phyloP scores from a whole-genome alignment of 2,329 filamentous ascomycete species.

The Colletotrichum australisinense region DNA sequence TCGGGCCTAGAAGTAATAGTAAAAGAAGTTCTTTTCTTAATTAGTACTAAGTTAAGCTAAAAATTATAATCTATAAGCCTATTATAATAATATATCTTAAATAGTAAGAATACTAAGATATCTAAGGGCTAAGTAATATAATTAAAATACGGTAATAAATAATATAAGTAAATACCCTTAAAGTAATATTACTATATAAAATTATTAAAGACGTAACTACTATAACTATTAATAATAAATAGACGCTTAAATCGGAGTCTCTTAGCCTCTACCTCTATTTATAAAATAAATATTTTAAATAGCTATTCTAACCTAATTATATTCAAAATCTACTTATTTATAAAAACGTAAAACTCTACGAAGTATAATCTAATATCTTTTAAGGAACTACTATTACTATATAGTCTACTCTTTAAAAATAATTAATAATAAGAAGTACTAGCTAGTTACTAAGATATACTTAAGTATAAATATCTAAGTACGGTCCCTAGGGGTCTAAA shows the following conservation, averaged over 20 bases:
- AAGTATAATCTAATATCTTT: constrained; percentile 7
- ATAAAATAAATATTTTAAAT: constrained; percentile 35
- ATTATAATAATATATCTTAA: not conserved
- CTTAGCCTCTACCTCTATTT: not conserved
- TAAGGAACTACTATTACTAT: constrained; percentile 32
- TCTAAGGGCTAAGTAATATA: constrained; percentile 35
- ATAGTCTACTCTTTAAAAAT: constrained; percentile 38
- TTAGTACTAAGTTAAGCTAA: not conserved
- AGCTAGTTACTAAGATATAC: constrained; percentile 32
- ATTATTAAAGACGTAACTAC: constrained; percentile 33
- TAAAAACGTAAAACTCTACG: constrained; percentile 32
- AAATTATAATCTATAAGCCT: not conserved
- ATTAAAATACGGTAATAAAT: constrained; percentile 38
- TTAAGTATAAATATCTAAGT: constrained; percentile 37
- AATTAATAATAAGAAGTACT: constrained; percentile 20
- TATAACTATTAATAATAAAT: constrained; percentile 35
- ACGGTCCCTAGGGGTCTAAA: constrained; percentile 27
- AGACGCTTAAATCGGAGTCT: constrained; percentile 1
- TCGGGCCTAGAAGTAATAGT: not conserved
- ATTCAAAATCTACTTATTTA: constrained; percentile 38
- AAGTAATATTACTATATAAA: constrained; percentile 37
- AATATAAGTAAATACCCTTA: constrained; percentile 35
- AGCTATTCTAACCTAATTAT: constrained; percentile 35
- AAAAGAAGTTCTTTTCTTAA: not conserved
- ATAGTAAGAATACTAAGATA: constrained; percentile 6